phyloP scores from a whole-genome alignment of 2,329 filamentous ascomycete genomes.

The Apiospora rasikravindrae region DNA sequence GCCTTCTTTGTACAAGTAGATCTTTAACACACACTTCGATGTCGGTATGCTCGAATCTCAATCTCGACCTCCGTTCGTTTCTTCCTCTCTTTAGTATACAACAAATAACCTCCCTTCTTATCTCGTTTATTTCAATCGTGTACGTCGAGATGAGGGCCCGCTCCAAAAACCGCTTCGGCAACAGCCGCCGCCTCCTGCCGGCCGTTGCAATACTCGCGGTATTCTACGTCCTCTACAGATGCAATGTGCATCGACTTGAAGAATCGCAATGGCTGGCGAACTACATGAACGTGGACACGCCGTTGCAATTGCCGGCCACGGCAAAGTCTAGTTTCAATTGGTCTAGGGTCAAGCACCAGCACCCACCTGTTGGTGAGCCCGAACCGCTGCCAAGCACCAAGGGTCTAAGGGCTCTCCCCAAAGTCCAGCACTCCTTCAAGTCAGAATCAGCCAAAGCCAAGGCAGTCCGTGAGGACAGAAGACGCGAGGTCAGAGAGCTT shows the following conservation, averaged over 20 bases:
- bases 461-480: constrained; percentile 37
- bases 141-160: neutral
- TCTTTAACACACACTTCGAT: neutral
- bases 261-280: constrained; percentile 33
- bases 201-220: neutral
- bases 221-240: neutral
- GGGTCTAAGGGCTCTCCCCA: constrained; percentile 33
- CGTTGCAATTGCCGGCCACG: constrained; percentile 18
- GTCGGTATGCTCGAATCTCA: no score
- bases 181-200: neutral
- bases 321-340: constrained; percentile 45
- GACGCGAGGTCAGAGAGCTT: constrained; percentile 38
- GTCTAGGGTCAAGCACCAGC: constrained; percentile 36
- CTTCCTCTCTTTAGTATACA: no score
- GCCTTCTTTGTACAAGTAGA: neutral
- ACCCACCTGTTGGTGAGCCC: constrained; percentile 31
- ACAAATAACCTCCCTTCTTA: no score
- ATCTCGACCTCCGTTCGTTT: no score
- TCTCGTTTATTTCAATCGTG: no score
- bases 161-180: constrained; percentile 12
- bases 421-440: constrained; percentile 43
- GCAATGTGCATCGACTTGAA: neutral
- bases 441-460: constrained; percentile 30
- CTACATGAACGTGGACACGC: constrained; percentile 39
- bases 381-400: constrained; percentile 33